A percentile compares a stretch with the other conserved stretches of the same genome.
phyloP scores from a whole-genome alignment of 352 stramenopile species.

The Plasmopara muralis region DNA sequence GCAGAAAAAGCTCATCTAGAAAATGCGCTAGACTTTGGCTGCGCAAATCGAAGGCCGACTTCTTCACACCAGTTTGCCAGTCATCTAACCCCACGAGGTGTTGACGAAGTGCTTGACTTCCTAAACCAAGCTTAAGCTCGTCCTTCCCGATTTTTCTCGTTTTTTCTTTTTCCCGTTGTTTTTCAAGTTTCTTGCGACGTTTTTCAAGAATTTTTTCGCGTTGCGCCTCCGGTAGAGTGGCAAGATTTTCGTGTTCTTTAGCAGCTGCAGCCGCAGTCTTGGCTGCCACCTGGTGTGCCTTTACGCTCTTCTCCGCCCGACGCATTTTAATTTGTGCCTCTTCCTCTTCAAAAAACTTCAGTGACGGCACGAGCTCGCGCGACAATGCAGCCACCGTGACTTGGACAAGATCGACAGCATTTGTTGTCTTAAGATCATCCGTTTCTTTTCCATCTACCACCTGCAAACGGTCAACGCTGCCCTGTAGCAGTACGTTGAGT shows the following conservation, averaged over 20 bases:
- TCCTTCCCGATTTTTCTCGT: constrained; percentile 54
- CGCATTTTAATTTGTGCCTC: constrained; percentile 51
- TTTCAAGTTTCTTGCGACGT: constrained; percentile 77
- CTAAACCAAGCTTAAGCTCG: constrained; percentile 41
- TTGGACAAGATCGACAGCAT: constrained; percentile 50
- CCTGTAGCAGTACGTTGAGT: constrained; percentile 48
- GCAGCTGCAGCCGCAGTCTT: constrained; percentile 64
- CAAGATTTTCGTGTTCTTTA: constrained; percentile 82
- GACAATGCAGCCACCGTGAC: constrained; percentile 31
- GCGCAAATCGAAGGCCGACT: constrained; percentile 57
- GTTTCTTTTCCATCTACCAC: constrained; percentile 15
- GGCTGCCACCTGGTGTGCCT: constrained; percentile 55
- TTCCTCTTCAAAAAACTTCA: constrained; percentile 55
- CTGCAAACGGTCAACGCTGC: constrained; percentile 46
- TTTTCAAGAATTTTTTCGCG: constrained; percentile 74
- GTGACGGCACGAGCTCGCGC: constrained; percentile 40
- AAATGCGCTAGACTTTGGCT: constrained; percentile 32
- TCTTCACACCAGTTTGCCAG: constrained; percentile 26
- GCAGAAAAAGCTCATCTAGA: constrained; percentile 60
- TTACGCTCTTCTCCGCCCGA: constrained; percentile 47
- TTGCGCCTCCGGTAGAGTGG: constrained; percentile 68
- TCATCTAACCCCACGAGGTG: constrained; percentile 28
- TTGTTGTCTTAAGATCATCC: constrained; percentile 15
- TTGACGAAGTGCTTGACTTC: constrained; percentile 57
- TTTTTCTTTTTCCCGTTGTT: constrained; percentile 73